Conservation (phyloP, 441 rosid genomes). For the Pelargonium australe region DNA sequence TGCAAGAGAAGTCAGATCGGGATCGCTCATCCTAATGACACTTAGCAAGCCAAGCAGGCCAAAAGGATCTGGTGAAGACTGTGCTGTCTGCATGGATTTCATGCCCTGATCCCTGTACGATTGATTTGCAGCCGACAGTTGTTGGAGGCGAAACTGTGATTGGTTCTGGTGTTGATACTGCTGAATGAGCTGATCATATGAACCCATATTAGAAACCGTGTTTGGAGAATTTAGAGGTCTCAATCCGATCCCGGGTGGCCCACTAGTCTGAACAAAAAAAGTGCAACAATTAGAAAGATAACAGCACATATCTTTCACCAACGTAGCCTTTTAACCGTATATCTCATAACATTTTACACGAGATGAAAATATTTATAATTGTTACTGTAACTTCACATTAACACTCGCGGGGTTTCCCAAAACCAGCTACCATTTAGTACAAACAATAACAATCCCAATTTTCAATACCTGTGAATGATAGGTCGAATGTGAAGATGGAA, state of each 20-base stretch:
- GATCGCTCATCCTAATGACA: slow-evolving; percentile 72
- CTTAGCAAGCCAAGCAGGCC: slow-evolving; percentile 83
- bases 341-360: background rate
- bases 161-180: slow-evolving; percentile 83
- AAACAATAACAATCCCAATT: background rate
- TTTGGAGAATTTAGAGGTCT: slow-evolving; percentile 79
- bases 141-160: slow-evolving; percentile 78
- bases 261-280: slow-evolving; percentile 50
- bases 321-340: background rate
- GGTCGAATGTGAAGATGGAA: slow-evolving; percentile 65
- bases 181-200: slow-evolving; percentile 74
- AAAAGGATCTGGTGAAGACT: slow-evolving; percentile 74
- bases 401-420: background rate
- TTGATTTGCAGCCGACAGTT: slow-evolving; percentile 70
- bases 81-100: slow-evolving; percentile 62
- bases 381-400: background rate
- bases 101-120: slow-evolving; percentile 77
- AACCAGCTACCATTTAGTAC: too few relatives aligned
- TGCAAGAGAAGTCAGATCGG: slow-evolving; percentile 80
- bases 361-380: background rate
- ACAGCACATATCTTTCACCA: background rate
- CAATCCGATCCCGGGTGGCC: slow-evolving; percentile 73
- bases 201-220: slow-evolving; percentile 56
- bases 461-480: slow-evolving; percentile 82
- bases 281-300: background rate